phyloP scores from a whole-genome alignment of 106 monocot genomes.

The Allium fistulosum region DNA sequence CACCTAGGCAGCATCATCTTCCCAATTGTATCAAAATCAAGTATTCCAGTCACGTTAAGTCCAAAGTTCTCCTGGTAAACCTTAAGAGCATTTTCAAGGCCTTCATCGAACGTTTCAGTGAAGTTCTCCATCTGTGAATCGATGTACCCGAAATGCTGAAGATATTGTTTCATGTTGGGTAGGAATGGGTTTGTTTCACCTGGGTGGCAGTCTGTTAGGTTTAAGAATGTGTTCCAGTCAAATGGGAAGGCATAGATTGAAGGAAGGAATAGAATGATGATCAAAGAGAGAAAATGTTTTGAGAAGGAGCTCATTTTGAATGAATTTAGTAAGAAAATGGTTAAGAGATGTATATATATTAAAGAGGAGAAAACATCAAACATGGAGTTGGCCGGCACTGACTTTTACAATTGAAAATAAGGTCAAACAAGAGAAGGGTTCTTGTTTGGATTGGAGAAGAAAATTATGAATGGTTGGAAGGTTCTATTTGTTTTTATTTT shows the following conservation, averaged over 20 bases:
- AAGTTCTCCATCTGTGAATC: conserved; percentile 9
- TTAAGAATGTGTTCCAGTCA: conserved; percentile 1
- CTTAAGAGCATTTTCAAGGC: conserved; percentile 39
- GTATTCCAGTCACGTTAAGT: conserved; percentile 53
- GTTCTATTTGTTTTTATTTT: no score
- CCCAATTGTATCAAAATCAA: conserved; percentile 57
- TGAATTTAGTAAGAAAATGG: neutral
- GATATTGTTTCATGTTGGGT: neutral
- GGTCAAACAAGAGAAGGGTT: no score
- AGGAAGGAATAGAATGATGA: neutral
- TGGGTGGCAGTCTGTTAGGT: conserved; percentile 6
- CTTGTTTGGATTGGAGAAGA: no score
- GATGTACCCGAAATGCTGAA: conserved; percentile 47
- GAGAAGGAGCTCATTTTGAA: neutral
- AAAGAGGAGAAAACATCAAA: no score
- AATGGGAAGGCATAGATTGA: neutral
- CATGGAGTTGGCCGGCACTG: no score
- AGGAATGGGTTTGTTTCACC: conserved; percentile 6
- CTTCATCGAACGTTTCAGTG: conserved; percentile 56
- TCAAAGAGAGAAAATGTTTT: neutral
- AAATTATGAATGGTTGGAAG: no score
- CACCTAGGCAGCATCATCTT: conserved; percentile 64
- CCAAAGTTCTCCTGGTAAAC: conserved; percentile 65
- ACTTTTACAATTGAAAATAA: no score
- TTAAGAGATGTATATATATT: neutral